Conservation (phyloP, 2,329 filamentous ascomycete genomes). For the Neopestalotiopsis rosae region DNA sequence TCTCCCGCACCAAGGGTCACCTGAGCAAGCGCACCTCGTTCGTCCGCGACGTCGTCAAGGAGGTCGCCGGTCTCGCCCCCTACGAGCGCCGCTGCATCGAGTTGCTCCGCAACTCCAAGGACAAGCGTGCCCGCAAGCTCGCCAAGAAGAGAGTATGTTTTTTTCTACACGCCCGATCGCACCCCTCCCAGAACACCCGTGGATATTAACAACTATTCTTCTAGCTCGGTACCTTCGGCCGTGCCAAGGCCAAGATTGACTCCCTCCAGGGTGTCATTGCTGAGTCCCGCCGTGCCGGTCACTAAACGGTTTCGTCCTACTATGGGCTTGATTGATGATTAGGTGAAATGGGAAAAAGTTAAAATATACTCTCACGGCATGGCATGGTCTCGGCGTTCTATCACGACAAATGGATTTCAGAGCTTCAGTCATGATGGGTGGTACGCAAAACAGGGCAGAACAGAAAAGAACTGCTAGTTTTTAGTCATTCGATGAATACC, state of each 20-base stretch:
- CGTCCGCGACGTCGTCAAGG: conserved; percentile 93
- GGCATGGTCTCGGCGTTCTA: conserved; percentile 17
- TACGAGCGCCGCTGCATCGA: conserved; percentile 99
- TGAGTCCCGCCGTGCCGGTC: conserved; percentile 77
- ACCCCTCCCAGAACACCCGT: too few relatives aligned
- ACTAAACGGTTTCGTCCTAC: conserved; percentile 50
- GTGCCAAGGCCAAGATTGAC: conserved; percentile 99
- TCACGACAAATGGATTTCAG: conserved; percentile 8
- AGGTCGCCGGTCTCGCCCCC: conserved; percentile 85
- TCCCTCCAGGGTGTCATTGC: conserved; percentile 98
- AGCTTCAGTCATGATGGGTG: conserved; percentile 16
- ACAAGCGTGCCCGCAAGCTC: conserved; percentile 98
- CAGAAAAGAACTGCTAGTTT: conserved; percentile 5
- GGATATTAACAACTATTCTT: conserved; percentile 31
- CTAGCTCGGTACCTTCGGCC: conserved; percentile 96
- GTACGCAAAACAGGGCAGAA: neutral
- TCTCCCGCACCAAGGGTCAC: conserved; percentile 89
- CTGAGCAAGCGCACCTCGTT: conserved; percentile 96
- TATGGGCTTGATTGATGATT: conserved; percentile 5
- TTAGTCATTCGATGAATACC: conserved; percentile 16
- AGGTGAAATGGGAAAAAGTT: conserved; percentile 4
- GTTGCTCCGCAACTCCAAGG: conserved; percentile 98
- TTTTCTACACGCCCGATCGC: too few relatives aligned
- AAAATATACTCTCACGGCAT: conserved; percentile 5
- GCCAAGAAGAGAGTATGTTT: conserved; percentile 94